phyloP scores from a whole-genome alignment of 352 stramenopile genomes.

The Phytophthora citricola region DNA sequence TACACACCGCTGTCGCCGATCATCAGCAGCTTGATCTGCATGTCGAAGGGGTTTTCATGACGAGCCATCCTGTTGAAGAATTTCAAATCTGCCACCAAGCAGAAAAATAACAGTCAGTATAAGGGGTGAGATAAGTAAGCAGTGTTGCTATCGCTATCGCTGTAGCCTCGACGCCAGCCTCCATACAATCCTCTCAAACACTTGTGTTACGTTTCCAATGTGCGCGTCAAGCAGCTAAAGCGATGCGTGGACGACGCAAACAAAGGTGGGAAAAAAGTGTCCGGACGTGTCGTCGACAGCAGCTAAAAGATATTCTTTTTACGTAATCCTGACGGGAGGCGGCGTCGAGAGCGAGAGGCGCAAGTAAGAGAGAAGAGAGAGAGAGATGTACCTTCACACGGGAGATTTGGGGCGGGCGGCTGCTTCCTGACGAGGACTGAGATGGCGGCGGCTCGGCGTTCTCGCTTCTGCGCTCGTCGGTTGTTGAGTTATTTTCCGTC shows the following conservation, averaged over 20 bases:
- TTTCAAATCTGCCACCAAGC: conserved; percentile 26
- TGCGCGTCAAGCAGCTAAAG: conserved; percentile 17
- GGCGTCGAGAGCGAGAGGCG: background rate
- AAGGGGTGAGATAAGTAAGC: background rate
- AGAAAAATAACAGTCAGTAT: conserved; percentile 16
- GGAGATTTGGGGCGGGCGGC: conserved; percentile 8
- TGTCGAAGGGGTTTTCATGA: conserved; percentile 95
- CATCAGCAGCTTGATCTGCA: conserved; percentile 99
- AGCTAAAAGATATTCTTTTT: conserved; percentile 28
- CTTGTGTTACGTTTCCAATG: conserved; percentile 3
- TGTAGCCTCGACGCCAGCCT: background rate
- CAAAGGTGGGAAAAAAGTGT: conserved; percentile 15
- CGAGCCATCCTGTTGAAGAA: conserved; percentile 71
- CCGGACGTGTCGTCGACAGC: conserved; percentile 1
- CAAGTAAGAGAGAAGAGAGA: background rate
- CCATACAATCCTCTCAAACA: background rate
- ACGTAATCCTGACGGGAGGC: background rate
- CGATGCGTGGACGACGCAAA: conserved; percentile 16
- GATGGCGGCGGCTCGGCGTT: conserved; percentile 31
- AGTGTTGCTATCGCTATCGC: background rate
- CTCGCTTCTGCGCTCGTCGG: conserved; percentile 36
- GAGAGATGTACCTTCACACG: conserved; percentile 25
- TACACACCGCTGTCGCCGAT: conserved; percentile 95
- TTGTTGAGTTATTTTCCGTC: conserved; percentile 46
- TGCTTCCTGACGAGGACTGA: conserved; percentile 29